phyloP scores from a whole-genome alignment of 495 filamentous ascomycete genomes.

The Penicillium bovifimosum region DNA sequence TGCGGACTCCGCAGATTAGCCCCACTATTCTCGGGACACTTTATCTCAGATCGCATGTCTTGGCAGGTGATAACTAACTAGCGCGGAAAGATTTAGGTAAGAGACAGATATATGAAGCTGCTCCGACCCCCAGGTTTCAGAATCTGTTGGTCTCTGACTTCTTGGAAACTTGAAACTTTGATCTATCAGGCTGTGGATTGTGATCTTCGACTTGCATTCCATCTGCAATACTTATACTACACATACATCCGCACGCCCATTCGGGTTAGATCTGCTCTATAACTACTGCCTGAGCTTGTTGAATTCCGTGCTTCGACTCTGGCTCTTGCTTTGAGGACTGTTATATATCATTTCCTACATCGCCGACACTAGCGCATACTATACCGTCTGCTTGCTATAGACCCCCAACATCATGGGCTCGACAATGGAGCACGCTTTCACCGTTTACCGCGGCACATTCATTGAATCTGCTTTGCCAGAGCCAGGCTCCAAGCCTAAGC shows the following conservation, averaged over 20 bases:
- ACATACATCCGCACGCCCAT: neutral
- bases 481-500: constrained; percentile 14
- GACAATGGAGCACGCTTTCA: neutral
- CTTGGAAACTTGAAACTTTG: neutral
- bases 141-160: neutral
- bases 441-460: constrained; percentile 41
- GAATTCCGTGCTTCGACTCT: neutral
- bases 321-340: neutral
- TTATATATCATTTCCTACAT: neutral
- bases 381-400: neutral
- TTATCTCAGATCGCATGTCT: neutral
- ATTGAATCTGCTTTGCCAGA: constrained; percentile 31
- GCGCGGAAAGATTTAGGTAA: neutral
- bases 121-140: neutral
- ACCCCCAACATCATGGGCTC: neutral
- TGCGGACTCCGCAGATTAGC: no score
- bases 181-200: neutral
- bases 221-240: neutral
- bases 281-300: neutral
- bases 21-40: neutral
- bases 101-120: neutral
- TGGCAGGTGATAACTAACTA: neutral
- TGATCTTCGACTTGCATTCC: neutral
- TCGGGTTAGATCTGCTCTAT: neutral
- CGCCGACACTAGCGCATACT: neutral